A percentile compares a stretch with the other conserved stretches of the same genome.
These are phyloP conservation scores for Helotiales sp. DNA, from an alignment of 2,329 filamentous ascomycete genomes.

Conservation along the genomic window DNA sequence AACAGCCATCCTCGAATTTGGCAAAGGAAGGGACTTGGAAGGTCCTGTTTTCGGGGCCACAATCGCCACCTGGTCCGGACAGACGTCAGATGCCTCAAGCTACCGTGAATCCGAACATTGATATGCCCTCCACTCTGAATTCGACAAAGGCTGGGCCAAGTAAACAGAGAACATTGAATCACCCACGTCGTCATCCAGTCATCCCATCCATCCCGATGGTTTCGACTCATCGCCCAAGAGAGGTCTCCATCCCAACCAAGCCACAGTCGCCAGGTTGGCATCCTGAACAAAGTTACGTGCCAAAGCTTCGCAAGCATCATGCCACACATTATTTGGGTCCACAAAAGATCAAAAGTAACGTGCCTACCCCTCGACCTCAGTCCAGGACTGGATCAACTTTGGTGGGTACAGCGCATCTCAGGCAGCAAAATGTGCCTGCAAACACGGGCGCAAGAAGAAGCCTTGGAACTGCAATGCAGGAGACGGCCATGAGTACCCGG, in stretches of 20 bases:
- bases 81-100: no score
- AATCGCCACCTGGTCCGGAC: background rate
- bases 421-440: no score
- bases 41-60: background rate
- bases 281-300: background rate
- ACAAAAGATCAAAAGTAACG: background rate
- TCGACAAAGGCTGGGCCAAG: background rate
- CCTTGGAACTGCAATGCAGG: background rate
- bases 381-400: background rate
- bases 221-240: background rate
- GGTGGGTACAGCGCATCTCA: no score
- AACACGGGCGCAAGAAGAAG: background rate
- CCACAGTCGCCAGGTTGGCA: background rate
- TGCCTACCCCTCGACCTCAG: background rate
- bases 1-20: background rate
- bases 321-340: background rate
- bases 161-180: background rate
- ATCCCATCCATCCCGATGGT: background rate
- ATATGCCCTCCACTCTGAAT: background rate
- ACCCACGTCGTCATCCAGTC: background rate
- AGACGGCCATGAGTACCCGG: background rate
- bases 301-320: background rate
- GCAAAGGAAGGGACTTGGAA: background rate
- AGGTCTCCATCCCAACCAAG: background rate
- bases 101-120: background rate